A percentile compares a stretch with the other conserved stretches of the same genome.
These are phyloP conservation scores for Lentinula boryana DNA, from an alignment of 768 basidiomycete species.

Conservation along the genomic window DNA sequence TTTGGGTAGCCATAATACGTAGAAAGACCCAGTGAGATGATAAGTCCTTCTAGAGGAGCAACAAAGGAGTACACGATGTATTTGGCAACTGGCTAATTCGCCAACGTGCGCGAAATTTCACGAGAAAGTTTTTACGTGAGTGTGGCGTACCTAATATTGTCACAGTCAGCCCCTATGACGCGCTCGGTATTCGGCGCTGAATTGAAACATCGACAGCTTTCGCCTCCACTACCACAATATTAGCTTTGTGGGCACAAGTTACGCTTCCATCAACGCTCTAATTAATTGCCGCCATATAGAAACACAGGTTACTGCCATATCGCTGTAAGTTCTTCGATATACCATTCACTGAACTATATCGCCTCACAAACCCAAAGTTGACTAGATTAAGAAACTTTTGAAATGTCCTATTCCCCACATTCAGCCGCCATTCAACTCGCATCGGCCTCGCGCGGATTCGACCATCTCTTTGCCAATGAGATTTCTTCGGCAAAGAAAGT, in stretches of 20 bases:
- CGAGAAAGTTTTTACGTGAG: background rate
- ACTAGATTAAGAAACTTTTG: background rate
- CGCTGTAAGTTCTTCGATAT: no score
- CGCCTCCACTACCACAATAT: background rate
- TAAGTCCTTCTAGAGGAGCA: no score
- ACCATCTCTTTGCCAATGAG: constrained; percentile 65
- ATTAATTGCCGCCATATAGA: no score
- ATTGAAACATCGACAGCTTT: background rate
- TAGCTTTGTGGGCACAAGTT: no score
- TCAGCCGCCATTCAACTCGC: constrained; percentile 15
- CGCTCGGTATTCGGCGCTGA: background rate
- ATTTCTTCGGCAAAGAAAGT: constrained; percentile 44
- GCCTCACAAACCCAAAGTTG: background rate
- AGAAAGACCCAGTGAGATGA: background rate
- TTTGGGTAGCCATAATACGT: background rate
- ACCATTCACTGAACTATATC: no score
- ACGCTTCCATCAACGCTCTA: no score
- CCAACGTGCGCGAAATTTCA: background rate
- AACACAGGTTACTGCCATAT: no score
- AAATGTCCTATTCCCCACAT: constrained; percentile 1
- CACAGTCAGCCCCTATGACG: background rate
- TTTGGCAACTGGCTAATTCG: background rate
- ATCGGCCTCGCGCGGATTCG: constrained; percentile 50
- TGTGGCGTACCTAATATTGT: background rate
- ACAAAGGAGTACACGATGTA: no score